Base-by-base conservation (phyloP, 768 basidiomycete species). In the Lyophyllum decastes region DNA sequence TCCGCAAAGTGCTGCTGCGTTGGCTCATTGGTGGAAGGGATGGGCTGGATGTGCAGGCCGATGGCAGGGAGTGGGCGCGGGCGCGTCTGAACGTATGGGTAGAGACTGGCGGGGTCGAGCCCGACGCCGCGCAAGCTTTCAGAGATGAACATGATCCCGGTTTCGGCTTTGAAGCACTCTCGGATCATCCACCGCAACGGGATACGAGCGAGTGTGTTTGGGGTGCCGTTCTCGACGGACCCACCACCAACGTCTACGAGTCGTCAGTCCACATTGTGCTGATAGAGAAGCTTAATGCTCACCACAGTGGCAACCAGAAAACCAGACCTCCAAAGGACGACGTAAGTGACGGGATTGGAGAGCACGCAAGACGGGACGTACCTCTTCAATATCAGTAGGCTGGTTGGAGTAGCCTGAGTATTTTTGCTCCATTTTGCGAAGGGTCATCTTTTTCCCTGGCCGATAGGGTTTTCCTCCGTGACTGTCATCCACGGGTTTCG, bases 131-230 rank as follows among this genome's bases (percentile, higher is more conserved):
- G 68, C 33, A 88, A 76, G 40, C 71, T 70, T 11, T 77, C 71
- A 0, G 78, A 68, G 34, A 81, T 70, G 70, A 89, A 89, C 63
- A 87, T 72, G 43, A 89, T 87, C 0, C 86, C 87, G 0, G 83
- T 78, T 0, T 84, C 72, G 9, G 81, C 67, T 55, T 78, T 78
- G 78, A 89, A 87, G 62, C 81, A 84, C 64, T 90, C 83, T 30
- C 89, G 82, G 27, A 91, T 71, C 88, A 91, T 89, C 89, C 89
- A 87, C 1, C 80, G 77, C 2, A 87, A 76, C 2, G 85, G 68
- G 41, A 86, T 82, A 50, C 82, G 76, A 0, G 84, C 78, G 0
- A 87, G 79, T 3, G 76, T 74, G 49, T 83, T 68, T 1, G 72
- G 70, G 0, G 76, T 78, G 30, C 73, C 74, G 64, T 85, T 82